Base-by-base conservation (phyloP, 2,329 filamentous ascomycete species). In the Aspergillus sp. region DNA sequence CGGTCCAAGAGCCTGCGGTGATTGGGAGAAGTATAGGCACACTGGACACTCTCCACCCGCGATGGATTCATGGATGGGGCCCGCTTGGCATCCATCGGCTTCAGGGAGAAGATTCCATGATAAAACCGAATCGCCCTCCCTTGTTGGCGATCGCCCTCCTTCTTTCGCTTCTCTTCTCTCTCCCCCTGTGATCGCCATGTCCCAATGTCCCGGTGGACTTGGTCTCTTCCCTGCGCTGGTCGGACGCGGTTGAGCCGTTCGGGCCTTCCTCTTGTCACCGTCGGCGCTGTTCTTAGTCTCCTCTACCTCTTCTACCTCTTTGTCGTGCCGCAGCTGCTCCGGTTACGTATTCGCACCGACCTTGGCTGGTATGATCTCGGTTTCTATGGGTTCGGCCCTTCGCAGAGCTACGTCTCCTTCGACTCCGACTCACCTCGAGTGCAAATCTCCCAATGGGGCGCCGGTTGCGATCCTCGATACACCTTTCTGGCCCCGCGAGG, bases 401-500 rank as follows among this genome's bases (percentile, higher is more conserved):
- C 66, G 0, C 59, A 45, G 29, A 54, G 47, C 40, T 70, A 66
- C 41, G 49, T 55, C 23, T 69, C 66, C n/a, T 69, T 69, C 36
- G 56, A 62, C 2, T 58, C 63, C 36, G 58, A 68, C 19, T 64
- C 67, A 1, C 66, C 64, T 1, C 14, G 63, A 1, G 43, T 69
- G 4, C 57, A 70, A 40, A 60, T 68, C 16, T 54, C 58, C 0
- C 58, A 65, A 5, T 48, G 53, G n/a, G 56, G 46, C 5, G 54
- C 61, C 14, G 54, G 63, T 59, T 69, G 67, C 49, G 65, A 70
- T 47, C 45, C 54, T 32, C 57, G 65, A 34, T 68, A 63, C 38
- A 69, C 63, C 0, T 67, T 70, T 38, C 41, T 70, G 5, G 65
- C 67, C 13, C 67, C 67, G 2, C 63, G 65, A 5, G 67, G 67